These are phyloP conservation scores for Cercospora sesami DNA, from an alignment of 2,329 filamentous ascomycete genomes.

Conservation along the genomic window DNA sequence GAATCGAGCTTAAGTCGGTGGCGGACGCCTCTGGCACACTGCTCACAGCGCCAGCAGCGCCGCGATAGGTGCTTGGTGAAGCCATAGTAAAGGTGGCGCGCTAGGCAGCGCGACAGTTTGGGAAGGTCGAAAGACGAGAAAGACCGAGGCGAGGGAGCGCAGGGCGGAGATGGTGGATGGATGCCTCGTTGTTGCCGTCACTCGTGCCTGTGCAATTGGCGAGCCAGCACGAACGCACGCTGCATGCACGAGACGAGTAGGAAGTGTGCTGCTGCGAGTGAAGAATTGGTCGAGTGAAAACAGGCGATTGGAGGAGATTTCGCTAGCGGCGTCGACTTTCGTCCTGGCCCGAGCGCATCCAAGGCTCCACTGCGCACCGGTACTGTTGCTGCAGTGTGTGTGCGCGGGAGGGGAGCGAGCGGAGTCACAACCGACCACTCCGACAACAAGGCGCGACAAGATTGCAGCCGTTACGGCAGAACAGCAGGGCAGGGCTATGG, in stretches of 20 bases:
- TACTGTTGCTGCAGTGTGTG: not conserved
- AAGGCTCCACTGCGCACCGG: not conserved
- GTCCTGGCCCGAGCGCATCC: not conserved
- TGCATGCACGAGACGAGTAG: not conserved
- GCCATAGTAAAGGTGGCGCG: constrained; percentile 21
- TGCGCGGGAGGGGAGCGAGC: constrained; percentile 7
- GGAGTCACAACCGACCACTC: constrained; percentile 5
- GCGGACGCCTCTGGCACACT: constrained; percentile 23
- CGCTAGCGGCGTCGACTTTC: not conserved
- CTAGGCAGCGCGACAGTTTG: constrained; percentile 9
- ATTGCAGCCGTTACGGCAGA: constrained; percentile 11
- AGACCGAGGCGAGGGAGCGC: not conserved
- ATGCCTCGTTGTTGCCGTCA: not conserved
- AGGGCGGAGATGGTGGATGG: not conserved
- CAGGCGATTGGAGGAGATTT: not conserved
- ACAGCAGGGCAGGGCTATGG: not conserved
- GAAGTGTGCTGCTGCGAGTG: not conserved
- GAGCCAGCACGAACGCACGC: not conserved
- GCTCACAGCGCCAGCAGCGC: not conserved
- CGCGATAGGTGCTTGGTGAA: constrained; percentile 4
- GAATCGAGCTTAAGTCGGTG: constrained; percentile 24
- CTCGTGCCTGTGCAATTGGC: not conserved
- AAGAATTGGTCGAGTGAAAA: not conserved
- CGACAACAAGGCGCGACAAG: constrained; percentile 12
- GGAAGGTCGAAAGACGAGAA: constrained; percentile 2